Evolutionary conservation across 169 alveolate species (phyloP).

Genomic region (Plasmodium sp.): DNA sequence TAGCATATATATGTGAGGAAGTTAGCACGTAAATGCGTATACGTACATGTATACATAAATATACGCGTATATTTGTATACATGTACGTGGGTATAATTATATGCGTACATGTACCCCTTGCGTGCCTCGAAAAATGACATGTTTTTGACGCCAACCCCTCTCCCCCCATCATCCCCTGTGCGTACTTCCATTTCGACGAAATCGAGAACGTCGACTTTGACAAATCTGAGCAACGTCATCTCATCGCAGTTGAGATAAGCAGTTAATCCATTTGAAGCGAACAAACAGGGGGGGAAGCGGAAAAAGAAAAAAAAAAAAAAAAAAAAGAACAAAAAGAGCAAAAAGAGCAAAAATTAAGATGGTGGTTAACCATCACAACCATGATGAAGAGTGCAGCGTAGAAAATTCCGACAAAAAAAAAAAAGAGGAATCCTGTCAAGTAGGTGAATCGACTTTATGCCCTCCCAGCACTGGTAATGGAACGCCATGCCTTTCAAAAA

Average conservation of each 20-base stretch:
- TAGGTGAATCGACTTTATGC: neutral
- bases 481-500: neutral
- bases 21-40: neutral
- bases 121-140: neutral
- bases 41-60: neutral
- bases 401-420: conserved; percentile 35
- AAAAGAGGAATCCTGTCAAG: conserved; percentile 14
- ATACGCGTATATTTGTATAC: neutral
- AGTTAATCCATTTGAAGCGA: neutral
- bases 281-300: neutral
- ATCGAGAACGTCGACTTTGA: neutral
- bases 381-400: conserved; percentile 32
- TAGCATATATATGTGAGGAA: neutral
- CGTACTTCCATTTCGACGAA: neutral
- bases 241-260: neutral
- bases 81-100: conserved; percentile 28
- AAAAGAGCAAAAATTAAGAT: neutral
- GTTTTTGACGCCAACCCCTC: neutral
- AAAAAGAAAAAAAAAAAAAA: neutral
- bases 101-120: neutral
- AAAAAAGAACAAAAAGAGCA: neutral
- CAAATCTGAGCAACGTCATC: neutral
- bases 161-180: neutral
- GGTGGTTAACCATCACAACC: neutral
- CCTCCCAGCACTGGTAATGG: neutral